Evolutionary conservation across 1,284 basidiomycete genomes (phyloP).

Genomic region (Rhodotorula sp.): DNA sequence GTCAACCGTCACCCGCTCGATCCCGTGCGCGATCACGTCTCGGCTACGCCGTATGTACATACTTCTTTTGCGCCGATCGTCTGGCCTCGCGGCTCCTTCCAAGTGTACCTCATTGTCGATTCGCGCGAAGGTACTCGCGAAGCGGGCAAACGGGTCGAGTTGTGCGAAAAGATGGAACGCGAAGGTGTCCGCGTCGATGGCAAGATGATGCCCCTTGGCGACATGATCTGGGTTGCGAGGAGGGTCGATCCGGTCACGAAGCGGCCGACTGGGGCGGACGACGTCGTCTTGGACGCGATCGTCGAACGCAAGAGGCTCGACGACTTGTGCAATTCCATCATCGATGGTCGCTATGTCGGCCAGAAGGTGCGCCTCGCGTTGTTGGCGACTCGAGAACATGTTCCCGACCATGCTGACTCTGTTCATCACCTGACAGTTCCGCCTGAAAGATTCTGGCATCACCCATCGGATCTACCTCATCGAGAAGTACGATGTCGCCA

Average conservation of each 20-base stretch:
- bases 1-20: slow-evolving; percentile 40
- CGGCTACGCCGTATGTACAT: slow-evolving; percentile 43
- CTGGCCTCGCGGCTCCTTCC: slow-evolving; percentile 54
- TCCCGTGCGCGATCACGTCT: slow-evolving; percentile 22
- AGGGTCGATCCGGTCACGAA: slow-evolving; percentile 42
- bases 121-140: slow-evolving; percentile 52
- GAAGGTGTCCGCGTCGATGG: slow-evolving; percentile 54
- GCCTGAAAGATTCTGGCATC: slow-evolving; percentile 54
- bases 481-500: slow-evolving; percentile 54
- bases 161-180: slow-evolving; percentile 49
- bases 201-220: slow-evolving; percentile 56
- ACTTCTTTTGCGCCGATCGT: slow-evolving; percentile 48
- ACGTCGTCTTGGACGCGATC: slow-evolving; percentile 58
- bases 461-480: slow-evolving; percentile 57
- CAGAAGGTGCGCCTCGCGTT: slow-evolving; percentile 55
- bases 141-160: slow-evolving; percentile 49
- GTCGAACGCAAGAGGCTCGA: slow-evolving; percentile 59
- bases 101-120: slow-evolving; percentile 57
- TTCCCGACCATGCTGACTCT: background rate
- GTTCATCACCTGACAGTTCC: slow-evolving; percentile 48
- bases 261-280: slow-evolving; percentile 41
- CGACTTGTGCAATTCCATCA: slow-evolving; percentile 56
- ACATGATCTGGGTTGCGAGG: slow-evolving; percentile 59
- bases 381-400: background rate
- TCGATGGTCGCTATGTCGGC: slow-evolving; percentile 57